Evolutionary conservation across 345 rosid genomes (phyloP), one percentile per base, ranked within the genome.

Genomic region (Linum lewisii): DNA sequence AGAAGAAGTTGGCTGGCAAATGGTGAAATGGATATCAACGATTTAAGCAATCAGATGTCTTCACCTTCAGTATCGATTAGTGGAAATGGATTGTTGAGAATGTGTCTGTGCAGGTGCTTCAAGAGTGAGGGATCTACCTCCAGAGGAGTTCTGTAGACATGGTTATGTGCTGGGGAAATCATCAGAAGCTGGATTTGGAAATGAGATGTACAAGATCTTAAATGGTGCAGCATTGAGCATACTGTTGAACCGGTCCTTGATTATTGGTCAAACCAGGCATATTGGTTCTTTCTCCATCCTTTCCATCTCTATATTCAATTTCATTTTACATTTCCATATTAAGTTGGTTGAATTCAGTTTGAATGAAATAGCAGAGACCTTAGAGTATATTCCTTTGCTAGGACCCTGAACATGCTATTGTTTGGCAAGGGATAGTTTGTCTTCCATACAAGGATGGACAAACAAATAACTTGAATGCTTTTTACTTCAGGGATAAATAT

Each of bases 191-290:
- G 97, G 99, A 3, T 87, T 93, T 24, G 99, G 99, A 21, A 93
- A 93, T 53, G 99, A 93, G 69, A 89, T 93, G 95, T 89, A 93
- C 74, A 93, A 87, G 96, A 75, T 93, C 63, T 79, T 93, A 62
- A 84, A 89, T 21, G 94, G 75, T 24, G 99, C 88, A n/a, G 97
- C 97, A 0, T 77, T 89, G 64, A 89, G 97, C 58, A 57, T 93
- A 25, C 83, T 93, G 81, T 66, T 93, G 78, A 89, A 89, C 72
- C 92, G 99, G 73, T 93, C 99, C 18, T 77, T 93, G 72, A 93
- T 93, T 74, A 84, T 93, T 78, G 96, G 96, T 77, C 95, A 93
- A 76, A 89, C 97, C 92, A 93, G 99, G 99, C 97, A 93, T 77
- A 85, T 85, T 85, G 99, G 94, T 93, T 80, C 96, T 87, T 86